Base-by-base conservation (phyloP, 306 rosid genomes). In the Acacia acuminata region DNA sequence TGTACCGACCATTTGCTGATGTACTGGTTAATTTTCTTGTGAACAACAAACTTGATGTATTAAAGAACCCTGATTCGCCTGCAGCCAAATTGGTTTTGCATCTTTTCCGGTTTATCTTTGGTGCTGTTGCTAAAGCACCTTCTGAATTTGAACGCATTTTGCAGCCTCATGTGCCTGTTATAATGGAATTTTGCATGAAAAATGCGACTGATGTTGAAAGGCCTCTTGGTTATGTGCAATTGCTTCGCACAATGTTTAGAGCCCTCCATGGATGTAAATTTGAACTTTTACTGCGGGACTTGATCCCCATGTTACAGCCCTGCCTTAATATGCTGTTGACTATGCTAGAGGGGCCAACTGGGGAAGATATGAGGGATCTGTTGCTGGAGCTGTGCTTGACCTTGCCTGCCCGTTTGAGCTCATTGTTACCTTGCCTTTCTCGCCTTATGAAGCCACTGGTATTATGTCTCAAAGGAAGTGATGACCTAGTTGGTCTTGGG, bases 371-470 rank as follows among this genome's bases (percentile, higher is more conserved):
- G 98, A 89, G 90, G 84, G 99, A 96, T 81, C 94, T 94, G 79
- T 82, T 96, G 84, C 85, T 96, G 70, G 99, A 96, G 87, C 91
- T 96, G 84, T 96, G 99, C 90, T 88, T 96, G 87, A 96, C 97
- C 83, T 89, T 96, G 89, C 99, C 99, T 66, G 99, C 98, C 38
- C 97, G 99, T 50, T 85, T 96, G 88, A 96, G 98, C 89, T 89
- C 99, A 27, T 88, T 94, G 91, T 80, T 96, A 61, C 98, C 97
- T 61, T 90, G 91, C 84, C 98, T 96, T 81, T 89, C 97, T 51
- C 93, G 97, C 84, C 98, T 96, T 71, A 96, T 92, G 99, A 96
- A 90, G 89, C 99, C 99, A 85, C 85, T 96, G 82, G 98, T 96
- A 84, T 87, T 90, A 74, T 94, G 98, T 87, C 97, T 96, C 6